Evolutionary conservation across 306 rosid species (phyloP).

Genomic region (Adenanthera pavonina): DNA sequence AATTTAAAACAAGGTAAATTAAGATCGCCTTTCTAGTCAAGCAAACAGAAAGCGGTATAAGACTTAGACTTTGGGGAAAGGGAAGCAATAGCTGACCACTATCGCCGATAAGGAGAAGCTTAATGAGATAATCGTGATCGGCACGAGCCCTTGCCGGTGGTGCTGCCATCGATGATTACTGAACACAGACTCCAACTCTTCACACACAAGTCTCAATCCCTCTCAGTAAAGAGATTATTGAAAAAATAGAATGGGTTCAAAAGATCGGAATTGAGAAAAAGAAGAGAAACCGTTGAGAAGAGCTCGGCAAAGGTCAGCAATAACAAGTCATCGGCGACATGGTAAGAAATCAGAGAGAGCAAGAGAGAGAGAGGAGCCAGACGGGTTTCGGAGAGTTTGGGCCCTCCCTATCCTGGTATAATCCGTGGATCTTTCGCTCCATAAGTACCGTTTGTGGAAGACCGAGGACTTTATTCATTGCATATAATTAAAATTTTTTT

Average conservation of each 20-base stretch:
- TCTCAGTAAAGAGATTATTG: conserved; percentile 6
- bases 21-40: conserved; percentile 35
- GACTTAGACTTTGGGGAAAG: neutral
- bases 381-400: conserved; percentile 27
- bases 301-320: neutral
- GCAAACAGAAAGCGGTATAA: conserved; percentile 26
- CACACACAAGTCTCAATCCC: conserved; percentile 12
- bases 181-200: conserved; percentile 32
- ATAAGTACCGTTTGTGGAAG: neutral
- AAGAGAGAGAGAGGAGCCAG: conserved; percentile 41
- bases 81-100: conserved; percentile 54
- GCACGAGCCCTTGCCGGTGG: conserved; percentile 77
- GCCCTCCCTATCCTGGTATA: conserved; percentile 21
- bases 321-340: conserved; percentile 43
- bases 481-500: neutral
- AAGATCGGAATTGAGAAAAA: conserved; percentile 29
- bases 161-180: conserved; percentile 62
- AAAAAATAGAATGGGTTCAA: neutral
- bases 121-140: conserved; percentile 77
- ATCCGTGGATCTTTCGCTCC: conserved; percentile 9
- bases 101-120: conserved; percentile 84
- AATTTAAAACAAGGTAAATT: neutral
- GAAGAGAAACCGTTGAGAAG: neutral
- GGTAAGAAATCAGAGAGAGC: conserved; percentile 33
- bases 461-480: neutral